Base-by-base conservation (phyloP, 148 eudicot genomes). In the Talinum fruticosum region DNA sequence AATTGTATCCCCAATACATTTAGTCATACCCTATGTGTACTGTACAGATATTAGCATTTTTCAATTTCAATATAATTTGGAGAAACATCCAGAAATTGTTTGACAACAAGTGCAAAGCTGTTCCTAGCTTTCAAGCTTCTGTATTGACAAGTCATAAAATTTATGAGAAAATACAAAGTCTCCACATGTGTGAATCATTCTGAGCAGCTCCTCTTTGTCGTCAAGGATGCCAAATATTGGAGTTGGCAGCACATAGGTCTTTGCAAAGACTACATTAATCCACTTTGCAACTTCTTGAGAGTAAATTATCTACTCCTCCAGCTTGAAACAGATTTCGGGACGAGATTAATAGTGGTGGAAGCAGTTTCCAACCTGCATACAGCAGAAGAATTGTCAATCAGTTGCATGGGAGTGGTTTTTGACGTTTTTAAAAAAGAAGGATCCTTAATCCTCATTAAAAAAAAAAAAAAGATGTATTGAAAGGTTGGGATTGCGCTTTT, bases 251-350 rank as follows among this genome's bases (percentile, higher is more conserved):
- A 44, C 34, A 71, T 16, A 28, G 26, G 23, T 16, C 54, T 10
- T 36, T 70, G 33, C 34, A 44, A n/a, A n/a, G 32, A 70, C 38
- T 29, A 12, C 37, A 71, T 19, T 19, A 1, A 35, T 69, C 4
- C 23, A 12, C n/a, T 26, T 30, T 51, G 70, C 18, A 29, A 45
- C 59, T 30, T 37, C 32, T 35, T 36, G 47, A 62, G 2, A 33
- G 16, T 71, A 30, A 44, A 45, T 33, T 74, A 71, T 79, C 87
- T 69, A 71, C 76, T 61, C 59, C 87, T 75, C 89, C 89, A 84
- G 78, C 80, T 78, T 12, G 86, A 72, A 67, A 85, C 80, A 36
- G 90, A 87, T 80, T 85, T 87, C 47, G 87, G 80, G 71, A 83
- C 79, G 38, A 83, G 66, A 54, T 80, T 79, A 73, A 80, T 65